Evolutionary conservation across 495 filamentous ascomycete species (phyloP).

Genomic region (Oidiodendron maius): DNA sequence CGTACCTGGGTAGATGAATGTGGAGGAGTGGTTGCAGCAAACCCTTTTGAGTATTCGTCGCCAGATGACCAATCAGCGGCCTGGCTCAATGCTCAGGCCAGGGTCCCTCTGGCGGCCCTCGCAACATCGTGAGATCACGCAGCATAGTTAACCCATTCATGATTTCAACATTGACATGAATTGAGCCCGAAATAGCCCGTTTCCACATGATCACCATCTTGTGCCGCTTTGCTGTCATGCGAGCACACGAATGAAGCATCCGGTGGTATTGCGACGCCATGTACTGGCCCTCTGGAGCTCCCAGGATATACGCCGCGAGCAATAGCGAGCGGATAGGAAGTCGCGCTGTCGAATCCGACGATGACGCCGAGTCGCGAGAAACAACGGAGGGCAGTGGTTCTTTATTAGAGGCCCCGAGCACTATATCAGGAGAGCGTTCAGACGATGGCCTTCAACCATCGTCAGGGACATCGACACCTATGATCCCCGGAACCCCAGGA

Average conservation of each 20-base stretch:
- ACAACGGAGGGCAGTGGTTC: constrained; percentile 29
- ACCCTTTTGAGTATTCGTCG: background rate
- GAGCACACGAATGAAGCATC: constrained; percentile 22
- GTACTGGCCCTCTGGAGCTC: constrained; percentile 96
- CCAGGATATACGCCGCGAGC: constrained; percentile 75
- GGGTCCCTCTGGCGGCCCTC: too few relatives aligned
- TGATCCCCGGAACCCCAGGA: constrained; percentile 43
- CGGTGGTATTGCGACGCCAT: constrained; percentile 48
- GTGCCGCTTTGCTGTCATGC: constrained; percentile 21
- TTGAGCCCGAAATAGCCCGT: constrained; percentile 5
- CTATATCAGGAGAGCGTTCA: constrained; percentile 1
- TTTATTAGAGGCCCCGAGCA: constrained; percentile 22
- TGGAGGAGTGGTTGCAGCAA: too few relatives aligned
- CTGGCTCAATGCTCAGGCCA: too few relatives aligned
- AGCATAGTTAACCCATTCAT: too few relatives aligned
- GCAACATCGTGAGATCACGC: too few relatives aligned
- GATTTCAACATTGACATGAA: constrained; percentile 4
- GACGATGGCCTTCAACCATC: constrained; percentile 8
- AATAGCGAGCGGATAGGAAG: constrained; percentile 45
- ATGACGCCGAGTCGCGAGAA: constrained; percentile 32
- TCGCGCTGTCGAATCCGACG: constrained; percentile 30
- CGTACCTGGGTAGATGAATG: too few relatives aligned
- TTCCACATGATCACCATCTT: constrained; percentile 2
- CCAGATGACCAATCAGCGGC: background rate
- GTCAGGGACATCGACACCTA: constrained; percentile 26